Evolutionary conservation across 2,329 filamentous ascomycete genomes (phyloP), one percentile per base, ranked within the genome.

Genomic region (Penicillium polonicum): DNA sequence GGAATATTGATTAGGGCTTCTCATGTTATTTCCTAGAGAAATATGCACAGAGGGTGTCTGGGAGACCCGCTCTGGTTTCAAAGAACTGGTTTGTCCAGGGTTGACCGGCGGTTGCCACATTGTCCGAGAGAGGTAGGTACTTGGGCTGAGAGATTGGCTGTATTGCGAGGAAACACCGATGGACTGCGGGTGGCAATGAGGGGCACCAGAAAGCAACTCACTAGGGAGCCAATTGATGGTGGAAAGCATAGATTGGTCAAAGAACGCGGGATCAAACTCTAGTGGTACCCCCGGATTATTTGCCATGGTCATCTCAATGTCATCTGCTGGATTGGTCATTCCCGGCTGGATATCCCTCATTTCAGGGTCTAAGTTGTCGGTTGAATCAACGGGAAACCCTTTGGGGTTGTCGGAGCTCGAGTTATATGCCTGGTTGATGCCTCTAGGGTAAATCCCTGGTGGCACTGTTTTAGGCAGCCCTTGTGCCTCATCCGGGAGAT

Each of bases 181-280:
- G 5, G 55, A 45, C 29, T 63, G 60, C 15, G 59, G 31, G 7
- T 61, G 57, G 25, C 64, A 56, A 49, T 52, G 56, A 3, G 61
- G 21, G 19, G 63, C 38, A 35, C 62, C 61, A n/a, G 65, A 57
- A 10, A 70, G 65, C 19, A 72, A 54, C 42, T 73, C 69, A 6
- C 69, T 67, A 8, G 73, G 70, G 5, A 76, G 65, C 74, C 74
- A 77, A 46, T 77, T 76, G 21, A 76, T 70, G 1, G 70, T 68
- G 9, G 72, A 70, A 41, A 67, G 50, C 31, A 68, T 62, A 7
- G 68, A 65, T 12, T 65, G 65, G 33, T 70, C 66, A 13, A 72
- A 62, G 13, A 72, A 53, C 1, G 67, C 60, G 13, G 63, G 65
- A 13, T 68, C 62, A 43, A 72, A 65, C 1, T 60, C 62, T n/a